Evolutionary conservation across 352 stramenopile genomes (phyloP).

Genomic region (Pythium aphanidermatum): DNA sequence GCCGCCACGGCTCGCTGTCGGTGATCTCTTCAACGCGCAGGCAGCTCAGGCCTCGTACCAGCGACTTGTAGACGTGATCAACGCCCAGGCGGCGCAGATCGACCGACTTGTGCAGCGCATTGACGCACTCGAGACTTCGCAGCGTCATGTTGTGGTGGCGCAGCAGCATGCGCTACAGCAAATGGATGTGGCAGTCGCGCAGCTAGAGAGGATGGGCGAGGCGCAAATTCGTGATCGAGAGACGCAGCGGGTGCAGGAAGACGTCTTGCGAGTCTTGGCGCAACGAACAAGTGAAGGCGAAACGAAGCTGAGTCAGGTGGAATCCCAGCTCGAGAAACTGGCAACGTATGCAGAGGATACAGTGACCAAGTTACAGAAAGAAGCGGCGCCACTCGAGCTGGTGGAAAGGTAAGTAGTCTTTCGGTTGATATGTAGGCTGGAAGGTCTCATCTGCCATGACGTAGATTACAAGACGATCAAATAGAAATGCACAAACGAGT

Average conservation of each 20-base stretch:
- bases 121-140: conserved; percentile 22
- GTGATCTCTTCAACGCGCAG: conserved; percentile 51
- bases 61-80: conserved; percentile 58
- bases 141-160: conserved; percentile 21
- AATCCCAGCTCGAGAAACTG: background rate
- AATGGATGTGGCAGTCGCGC: conserved; percentile 10
- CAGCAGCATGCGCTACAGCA: conserved; percentile 19
- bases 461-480: conserved; percentile 45
- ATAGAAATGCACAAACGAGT: conserved; percentile 36
- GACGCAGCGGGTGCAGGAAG: background rate
- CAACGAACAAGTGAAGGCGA: too few relatives aligned
- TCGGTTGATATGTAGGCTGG: background rate
- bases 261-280: too few relatives aligned
- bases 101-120: conserved; percentile 27
- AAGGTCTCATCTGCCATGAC: background rate
- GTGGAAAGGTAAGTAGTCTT: conserved; percentile 1
- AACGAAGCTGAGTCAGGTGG: background rate
- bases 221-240: background rate
- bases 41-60: conserved; percentile 42
- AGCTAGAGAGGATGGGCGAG: conserved; percentile 10
- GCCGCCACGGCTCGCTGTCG: conserved; percentile 15
- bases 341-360: background rate
- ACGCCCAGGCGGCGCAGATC: conserved; percentile 39
- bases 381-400: conserved; percentile 9
- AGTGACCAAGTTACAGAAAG: background rate